These are phyloP conservation scores for Rosa multiflora DNA, from an alignment of 306 rosid species.

Conservation along the genomic window DNA sequence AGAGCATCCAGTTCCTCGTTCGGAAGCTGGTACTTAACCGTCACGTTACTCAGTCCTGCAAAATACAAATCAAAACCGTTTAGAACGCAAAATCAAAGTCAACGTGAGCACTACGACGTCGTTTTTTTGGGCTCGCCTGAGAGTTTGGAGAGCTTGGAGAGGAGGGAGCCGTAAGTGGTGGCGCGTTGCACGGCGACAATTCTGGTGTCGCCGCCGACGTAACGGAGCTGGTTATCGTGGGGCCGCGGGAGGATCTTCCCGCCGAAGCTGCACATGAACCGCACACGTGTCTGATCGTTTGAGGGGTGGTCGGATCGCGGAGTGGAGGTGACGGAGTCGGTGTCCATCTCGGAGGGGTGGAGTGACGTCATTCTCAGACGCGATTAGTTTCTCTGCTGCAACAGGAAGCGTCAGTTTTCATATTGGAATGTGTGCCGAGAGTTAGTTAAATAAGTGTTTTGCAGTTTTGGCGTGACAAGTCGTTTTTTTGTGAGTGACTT, in stretches of 20 bases:
- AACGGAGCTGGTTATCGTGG: slow-evolving; percentile 90
- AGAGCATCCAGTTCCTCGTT: slow-evolving; percentile 93
- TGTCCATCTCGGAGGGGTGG: slow-evolving; percentile 51
- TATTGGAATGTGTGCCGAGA: background rate
- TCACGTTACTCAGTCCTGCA: slow-evolving; percentile 58
- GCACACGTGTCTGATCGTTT: slow-evolving; percentile 52
- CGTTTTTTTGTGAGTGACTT: background rate
- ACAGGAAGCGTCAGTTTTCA: background rate
- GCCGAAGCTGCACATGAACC: slow-evolving; percentile 98
- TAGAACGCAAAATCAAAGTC: background rate
- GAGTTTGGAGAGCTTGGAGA: slow-evolving; percentile 75
- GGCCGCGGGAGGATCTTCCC: slow-evolving; percentile 91
- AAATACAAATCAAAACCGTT: background rate
- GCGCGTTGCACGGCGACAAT: slow-evolving; percentile 76
- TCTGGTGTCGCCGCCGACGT: slow-evolving; percentile 95
- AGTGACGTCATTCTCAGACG: slow-evolving; percentile 50
- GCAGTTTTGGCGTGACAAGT: background rate
- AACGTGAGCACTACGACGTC: background rate
- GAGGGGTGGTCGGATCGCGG: slow-evolving; percentile 65
- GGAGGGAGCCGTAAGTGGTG: slow-evolving; percentile 58
- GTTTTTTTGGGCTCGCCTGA: slow-evolving; percentile 40
- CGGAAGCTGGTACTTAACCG: slow-evolving; percentile 92
- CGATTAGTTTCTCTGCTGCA: background rate
- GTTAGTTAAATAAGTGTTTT: background rate
- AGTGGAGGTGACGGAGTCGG: slow-evolving; percentile 64